Evolutionary conservation across 768 basidiomycete species (phyloP), one percentile per base, ranked within the genome.

Genomic region (Pisolithus sp.): DNA sequence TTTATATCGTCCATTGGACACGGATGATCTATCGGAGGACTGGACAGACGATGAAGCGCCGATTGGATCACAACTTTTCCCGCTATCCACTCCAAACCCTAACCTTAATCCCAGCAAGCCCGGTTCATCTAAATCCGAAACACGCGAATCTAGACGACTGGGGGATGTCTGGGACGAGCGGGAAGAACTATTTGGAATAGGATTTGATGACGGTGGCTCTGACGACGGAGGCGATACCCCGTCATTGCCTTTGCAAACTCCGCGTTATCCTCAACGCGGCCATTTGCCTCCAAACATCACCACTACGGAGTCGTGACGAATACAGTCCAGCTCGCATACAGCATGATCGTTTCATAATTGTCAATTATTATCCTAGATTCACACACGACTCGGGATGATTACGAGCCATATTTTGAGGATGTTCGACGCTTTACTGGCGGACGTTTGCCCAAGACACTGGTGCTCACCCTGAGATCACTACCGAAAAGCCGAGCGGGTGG

Each of bases 111-210:
- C 59, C 0, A 45, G 52, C 48, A 66, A 66, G 58, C 13, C 58
- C 8, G 30, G 54, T 7, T 46, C 60, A 18, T 49, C 59, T 63
- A 53, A 70, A 71, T 55, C 62, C 57, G 62, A 66, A 60, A 52
- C 57, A 42, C 12, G 53, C 49, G 57, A 72, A 62, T 55, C 57
- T 56, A 30, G 62, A 47, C 76, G 76, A 18, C 69, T 86, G 41
- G 73, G 74, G 15, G 75, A 86, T 63, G 81, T 85, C 41, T 90
- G 87, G 87, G 84, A 89, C 55, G 85, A 86, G 57, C 77, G 81
- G 24, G 88, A 91, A 67, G 86, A 89, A 50, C 55, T 86, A 31
- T 88, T 90, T 63, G 81, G 74, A 40, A 73, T 87, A 48, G 86
- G 82, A 4, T 79, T 76, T 9, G 80, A 81, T 53, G 46, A 47